These are phyloP conservation scores for Sonneratia alba DNA, from an alignment of 345 rosid species.

Conservation along the genomic window DNA sequence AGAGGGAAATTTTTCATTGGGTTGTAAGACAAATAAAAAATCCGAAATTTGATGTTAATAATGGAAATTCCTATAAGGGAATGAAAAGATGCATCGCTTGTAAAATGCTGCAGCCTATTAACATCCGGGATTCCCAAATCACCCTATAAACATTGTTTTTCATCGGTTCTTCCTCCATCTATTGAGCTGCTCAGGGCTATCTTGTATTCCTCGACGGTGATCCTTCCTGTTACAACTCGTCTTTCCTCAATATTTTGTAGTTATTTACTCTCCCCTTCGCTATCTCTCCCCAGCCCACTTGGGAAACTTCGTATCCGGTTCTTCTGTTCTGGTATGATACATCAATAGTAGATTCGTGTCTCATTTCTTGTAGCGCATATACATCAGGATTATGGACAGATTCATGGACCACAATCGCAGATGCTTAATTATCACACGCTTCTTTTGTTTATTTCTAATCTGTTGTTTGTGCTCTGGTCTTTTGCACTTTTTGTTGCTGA, in stretches of 20 bases:
- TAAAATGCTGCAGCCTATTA: background rate
- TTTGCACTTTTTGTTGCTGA: conserved; percentile 5
- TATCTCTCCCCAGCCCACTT: background rate
- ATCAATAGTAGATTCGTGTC: background rate
- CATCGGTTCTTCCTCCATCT: background rate
- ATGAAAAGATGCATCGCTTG: background rate
- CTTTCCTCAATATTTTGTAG: background rate
- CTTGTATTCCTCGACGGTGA: background rate
- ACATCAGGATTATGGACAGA: background rate
- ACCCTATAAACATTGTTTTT: background rate
- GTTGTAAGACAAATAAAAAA: background rate
- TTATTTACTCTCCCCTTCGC: background rate
- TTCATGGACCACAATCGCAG: background rate
- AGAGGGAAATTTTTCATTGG: background rate
- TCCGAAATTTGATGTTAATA: background rate
- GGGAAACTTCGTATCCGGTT: too few relatives aligned
- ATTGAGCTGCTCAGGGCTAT: background rate
- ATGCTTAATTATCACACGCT: background rate
- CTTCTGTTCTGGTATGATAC: too few relatives aligned
- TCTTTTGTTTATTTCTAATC: background rate
- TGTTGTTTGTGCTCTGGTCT: background rate
- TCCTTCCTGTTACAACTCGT: background rate
- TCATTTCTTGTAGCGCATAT: too few relatives aligned
- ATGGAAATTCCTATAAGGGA: background rate
- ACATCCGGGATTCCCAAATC: background rate